Conservation (phyloP, 305 asterid genomes). For the Ilex paraguariensis region DNA sequence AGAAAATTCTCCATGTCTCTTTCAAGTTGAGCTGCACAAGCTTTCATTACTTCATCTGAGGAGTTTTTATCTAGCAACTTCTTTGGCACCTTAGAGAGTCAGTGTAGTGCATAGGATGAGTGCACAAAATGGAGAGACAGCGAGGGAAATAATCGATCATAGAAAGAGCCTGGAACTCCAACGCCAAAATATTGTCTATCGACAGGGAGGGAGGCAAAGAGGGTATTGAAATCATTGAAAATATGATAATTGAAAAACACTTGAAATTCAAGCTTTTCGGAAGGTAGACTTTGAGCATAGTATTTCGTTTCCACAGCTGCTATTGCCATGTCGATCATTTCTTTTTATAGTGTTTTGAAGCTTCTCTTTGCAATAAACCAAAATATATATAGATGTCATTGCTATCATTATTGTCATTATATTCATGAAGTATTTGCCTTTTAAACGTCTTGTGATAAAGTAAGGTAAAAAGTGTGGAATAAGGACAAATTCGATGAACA, state of each 20-base stretch:
- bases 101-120: constrained; percentile 17
- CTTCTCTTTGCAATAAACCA: not conserved
- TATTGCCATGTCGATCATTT: constrained; percentile 5
- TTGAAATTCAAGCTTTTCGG: no score
- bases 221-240: no score
- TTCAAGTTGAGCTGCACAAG: no score
- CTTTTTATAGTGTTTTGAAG: not conserved
- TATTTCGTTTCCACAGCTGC: constrained; percentile 5
- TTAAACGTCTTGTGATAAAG: no score
- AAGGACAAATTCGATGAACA: no score
- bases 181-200: constrained; percentile 10
- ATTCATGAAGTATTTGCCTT: no score
- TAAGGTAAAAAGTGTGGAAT: no score
- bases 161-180: constrained; percentile 17
- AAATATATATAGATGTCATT: no score
- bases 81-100: constrained; percentile 14
- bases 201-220: not conserved
- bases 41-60: no score
- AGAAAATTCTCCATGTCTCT: no score
- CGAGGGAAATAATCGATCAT: constrained; percentile 9
- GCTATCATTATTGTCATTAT: no score
- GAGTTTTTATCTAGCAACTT: not conserved
- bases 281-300: not conserved
- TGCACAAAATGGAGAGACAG: constrained; percentile 14
- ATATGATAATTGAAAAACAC: no score